Evolutionary conservation across 2,329 filamentous ascomycete genomes (phyloP).

Genomic region (Hypoxylon sp.): DNA sequence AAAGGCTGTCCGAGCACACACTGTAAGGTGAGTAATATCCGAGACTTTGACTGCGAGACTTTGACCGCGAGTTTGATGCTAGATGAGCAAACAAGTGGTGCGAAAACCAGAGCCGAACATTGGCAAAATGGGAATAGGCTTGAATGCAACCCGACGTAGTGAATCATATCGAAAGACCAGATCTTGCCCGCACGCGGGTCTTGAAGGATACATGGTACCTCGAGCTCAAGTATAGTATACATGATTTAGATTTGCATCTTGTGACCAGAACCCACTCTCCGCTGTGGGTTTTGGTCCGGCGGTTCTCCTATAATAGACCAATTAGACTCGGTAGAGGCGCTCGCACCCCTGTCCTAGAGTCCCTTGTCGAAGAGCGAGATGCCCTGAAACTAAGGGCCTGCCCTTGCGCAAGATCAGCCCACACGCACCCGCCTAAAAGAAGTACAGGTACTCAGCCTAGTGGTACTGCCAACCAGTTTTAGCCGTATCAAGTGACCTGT

Average conservation of each 20-base stretch:
- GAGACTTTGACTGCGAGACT: constrained; percentile 1
- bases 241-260: constrained; percentile 43
- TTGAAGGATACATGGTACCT: constrained; percentile 29
- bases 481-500: constrained; percentile 45
- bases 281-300: constrained; percentile 43
- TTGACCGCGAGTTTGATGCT: constrained; percentile 7
- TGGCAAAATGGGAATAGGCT: constrained; percentile 31
- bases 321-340: constrained; percentile 20
- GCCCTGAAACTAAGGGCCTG: constrained; percentile 42
- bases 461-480: constrained; percentile 37
- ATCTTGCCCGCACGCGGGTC: constrained; percentile 26
- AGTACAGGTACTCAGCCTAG: constrained; percentile 37
- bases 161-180: constrained; percentile 29
- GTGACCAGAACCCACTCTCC: constrained; percentile 43
- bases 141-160: constrained; percentile 39
- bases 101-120: constrained; percentile 31
- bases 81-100: constrained; percentile 24
- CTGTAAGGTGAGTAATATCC: constrained; percentile 25
- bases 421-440: constrained; percentile 29
- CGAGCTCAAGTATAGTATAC: constrained; percentile 34
- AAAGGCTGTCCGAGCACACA: neutral
- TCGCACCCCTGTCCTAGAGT: constrained; percentile 23
- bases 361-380: constrained; percentile 34
- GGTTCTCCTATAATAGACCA: constrained; percentile 33
- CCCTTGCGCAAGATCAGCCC: constrained; percentile 45